These are phyloP conservation scores for Geotrichum australiense DNA, from an alignment of 1,139 yeast genomes.

Conservation along the genomic window DNA sequence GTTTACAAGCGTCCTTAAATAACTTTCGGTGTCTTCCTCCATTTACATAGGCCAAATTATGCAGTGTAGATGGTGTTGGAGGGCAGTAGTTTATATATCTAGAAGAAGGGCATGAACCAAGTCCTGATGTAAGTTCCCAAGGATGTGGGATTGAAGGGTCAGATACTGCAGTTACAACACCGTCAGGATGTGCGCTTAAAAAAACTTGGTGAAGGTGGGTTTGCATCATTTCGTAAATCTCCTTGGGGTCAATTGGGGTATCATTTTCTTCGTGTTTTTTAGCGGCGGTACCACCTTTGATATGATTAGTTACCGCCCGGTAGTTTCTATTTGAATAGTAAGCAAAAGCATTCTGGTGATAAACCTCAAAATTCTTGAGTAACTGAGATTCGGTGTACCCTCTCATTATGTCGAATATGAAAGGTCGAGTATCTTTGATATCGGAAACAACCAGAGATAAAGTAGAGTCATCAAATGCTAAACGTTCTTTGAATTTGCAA, in stretches of 20 bases:
- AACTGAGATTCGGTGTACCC: conserved; percentile 18
- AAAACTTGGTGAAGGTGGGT: conserved; percentile 14
- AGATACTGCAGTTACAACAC: conserved; percentile 1
- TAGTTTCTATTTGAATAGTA: conserved; percentile 22
- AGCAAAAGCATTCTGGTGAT: conserved; percentile 26
- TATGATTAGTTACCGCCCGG: conserved; percentile 6
- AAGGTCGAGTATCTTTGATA: conserved; percentile 20
- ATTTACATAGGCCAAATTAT: conserved; percentile 9
- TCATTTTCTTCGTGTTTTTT: conserved; percentile 5
- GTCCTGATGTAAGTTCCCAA: neutral
- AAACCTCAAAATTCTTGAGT: conserved; percentile 24
- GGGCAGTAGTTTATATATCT: conserved; percentile 3
- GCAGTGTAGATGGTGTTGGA: conserved; percentile 11
- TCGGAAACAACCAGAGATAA: conserved; percentile 10
- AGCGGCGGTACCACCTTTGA: conserved; percentile 9
- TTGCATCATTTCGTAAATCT: conserved; percentile 8
- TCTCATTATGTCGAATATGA: conserved; percentile 25
- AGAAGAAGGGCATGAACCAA: neutral
- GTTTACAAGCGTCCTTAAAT: conserved; percentile 5
- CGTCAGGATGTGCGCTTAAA: conserved; percentile 13
- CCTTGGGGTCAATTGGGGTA: conserved; percentile 4
- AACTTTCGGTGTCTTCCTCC: conserved; percentile 6
- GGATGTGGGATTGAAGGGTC: neutral
- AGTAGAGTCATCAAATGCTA: conserved; percentile 8
- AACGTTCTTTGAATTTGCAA: conserved; percentile 9